Base-by-base conservation (phyloP, 2,329 filamentous ascomycete species). In the Xylaria sp. region DNA sequence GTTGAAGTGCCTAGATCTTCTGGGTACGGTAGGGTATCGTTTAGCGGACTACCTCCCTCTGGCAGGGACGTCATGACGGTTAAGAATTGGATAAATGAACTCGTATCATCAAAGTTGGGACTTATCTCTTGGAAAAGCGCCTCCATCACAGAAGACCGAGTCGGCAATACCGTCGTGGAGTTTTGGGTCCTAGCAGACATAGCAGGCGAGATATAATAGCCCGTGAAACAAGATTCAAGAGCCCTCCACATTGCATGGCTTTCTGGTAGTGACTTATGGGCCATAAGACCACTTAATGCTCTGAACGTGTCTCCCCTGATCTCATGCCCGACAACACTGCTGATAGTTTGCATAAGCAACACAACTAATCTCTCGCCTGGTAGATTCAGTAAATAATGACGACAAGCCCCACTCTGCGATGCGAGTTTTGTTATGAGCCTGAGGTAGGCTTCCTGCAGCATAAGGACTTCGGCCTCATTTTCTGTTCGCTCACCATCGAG, bases 391-490 rank as follows among this genome's bases (percentile, higher is more conserved):
- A 98, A 85, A 84, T 91, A 97, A 40, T 87, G 82, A 59, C 95
- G 88, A 1, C 93, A 92, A 23, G 85, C 83, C 67, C 87, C 84
- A 76, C 93, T 97, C 77, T 95, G 89, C 26, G 87, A 85, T 70
- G 91, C 90, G 10, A 99, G 84, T 79, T 97, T 93, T 3, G 93
- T 89, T 74, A 97, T 92, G 5, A 99, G 86, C 36, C 95, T 90
- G 61, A 99, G 85, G 78, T 98, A 98, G 74, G 93, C 95, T 77
- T 97, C 94, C 33, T 99, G 85, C 93, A 99, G 97, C 81, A 97
- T 92, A n/a, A 92, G 90, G 48, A 93, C 97, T 79, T 99, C 97
- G 4, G 94, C 93, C 77, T 97, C 95, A 33, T 87, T 85, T 78
- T 97, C 94, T 68, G 93, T 89, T 68, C 91, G 87, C 53, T 92